phyloP scores from a whole-genome alignment of 495 filamentous ascomycete species.

The Neurospora sp. region DNA sequence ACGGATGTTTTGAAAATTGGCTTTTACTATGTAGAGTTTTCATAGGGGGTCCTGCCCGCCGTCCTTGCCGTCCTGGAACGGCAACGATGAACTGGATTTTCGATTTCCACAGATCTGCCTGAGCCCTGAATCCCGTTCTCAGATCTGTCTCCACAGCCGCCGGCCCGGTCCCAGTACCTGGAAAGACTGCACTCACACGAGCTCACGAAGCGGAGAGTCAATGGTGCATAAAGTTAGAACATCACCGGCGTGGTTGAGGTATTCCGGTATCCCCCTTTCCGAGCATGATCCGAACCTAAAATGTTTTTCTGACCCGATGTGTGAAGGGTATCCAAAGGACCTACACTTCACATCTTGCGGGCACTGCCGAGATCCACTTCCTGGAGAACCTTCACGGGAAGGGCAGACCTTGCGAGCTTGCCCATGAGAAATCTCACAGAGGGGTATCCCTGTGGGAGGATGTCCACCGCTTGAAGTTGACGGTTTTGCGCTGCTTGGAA shows the following conservation, averaged over 20 bases:
- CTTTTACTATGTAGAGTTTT: neutral
- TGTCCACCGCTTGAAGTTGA: neutral
- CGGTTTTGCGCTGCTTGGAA: neutral
- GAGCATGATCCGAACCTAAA: neutral
- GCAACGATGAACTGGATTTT: neutral
- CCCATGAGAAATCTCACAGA: neutral
- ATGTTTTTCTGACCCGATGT: neutral
- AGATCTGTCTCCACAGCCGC: neutral
- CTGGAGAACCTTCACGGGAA: neutral
- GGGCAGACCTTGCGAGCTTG: neutral
- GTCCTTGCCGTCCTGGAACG: neutral
- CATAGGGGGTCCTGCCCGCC: neutral
- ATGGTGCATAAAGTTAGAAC: neutral
- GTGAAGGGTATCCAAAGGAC: neutral
- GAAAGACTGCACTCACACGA: neutral
- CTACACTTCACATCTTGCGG: neutral
- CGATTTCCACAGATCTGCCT: neutral
- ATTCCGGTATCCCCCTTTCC: neutral
- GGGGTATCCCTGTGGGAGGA: neutral
- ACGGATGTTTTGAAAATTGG: neutral
- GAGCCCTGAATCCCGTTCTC: neutral
- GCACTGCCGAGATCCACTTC: neutral
- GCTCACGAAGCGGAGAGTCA: neutral
- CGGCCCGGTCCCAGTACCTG: neutral
- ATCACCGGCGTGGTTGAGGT: neutral